Evolutionary conservation across 176 grass and related monocot species (phyloP).

Genomic region (Juncus effusus): DNA sequence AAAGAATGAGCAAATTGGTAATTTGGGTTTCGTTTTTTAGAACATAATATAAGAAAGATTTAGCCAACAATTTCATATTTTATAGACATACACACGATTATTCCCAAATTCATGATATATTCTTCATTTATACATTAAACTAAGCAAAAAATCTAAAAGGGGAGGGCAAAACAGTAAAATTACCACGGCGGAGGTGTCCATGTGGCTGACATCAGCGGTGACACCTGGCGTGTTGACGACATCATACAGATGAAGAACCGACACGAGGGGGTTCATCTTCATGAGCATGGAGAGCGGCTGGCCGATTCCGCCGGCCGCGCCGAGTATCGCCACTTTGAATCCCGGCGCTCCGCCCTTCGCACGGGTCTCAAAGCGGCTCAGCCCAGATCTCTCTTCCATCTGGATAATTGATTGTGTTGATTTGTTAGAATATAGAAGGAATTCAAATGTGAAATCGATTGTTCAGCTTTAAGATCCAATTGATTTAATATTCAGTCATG

Average conservation of each 20-base stretch:
- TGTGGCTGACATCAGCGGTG: slow-evolving; percentile 93
- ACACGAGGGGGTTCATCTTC: slow-evolving; percentile 97
- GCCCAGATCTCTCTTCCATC: slow-evolving; percentile 38
- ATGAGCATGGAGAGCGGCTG: slow-evolving; percentile 90
- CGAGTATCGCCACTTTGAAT: slow-evolving; percentile 84
- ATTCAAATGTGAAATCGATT: background rate
- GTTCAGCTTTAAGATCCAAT: no score
- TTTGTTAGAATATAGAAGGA: background rate
- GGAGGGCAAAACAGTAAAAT: background rate
- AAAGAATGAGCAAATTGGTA: no score
- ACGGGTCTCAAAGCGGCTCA: slow-evolving; percentile 53
- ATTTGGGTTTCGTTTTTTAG: no score
- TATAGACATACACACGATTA: no score
- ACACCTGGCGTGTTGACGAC: slow-evolving; percentile 94
- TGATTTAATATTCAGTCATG: no score
- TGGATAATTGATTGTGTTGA: slow-evolving; percentile 29
- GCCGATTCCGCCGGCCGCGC: slow-evolving; percentile 85
- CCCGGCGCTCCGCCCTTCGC: slow-evolving; percentile 87
- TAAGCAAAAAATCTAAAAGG: background rate
- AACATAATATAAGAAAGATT: background rate
- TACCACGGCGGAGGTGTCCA: slow-evolving; percentile 95
- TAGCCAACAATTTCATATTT: background rate
- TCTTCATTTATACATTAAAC: no score
- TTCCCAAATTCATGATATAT: no score
- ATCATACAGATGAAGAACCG: slow-evolving; percentile 94